Evolutionary conservation across 1,284 basidiomycete species (phyloP), one percentile per base, ranked within the genome.

Genomic region (Anthracocystis setariae): DNA sequence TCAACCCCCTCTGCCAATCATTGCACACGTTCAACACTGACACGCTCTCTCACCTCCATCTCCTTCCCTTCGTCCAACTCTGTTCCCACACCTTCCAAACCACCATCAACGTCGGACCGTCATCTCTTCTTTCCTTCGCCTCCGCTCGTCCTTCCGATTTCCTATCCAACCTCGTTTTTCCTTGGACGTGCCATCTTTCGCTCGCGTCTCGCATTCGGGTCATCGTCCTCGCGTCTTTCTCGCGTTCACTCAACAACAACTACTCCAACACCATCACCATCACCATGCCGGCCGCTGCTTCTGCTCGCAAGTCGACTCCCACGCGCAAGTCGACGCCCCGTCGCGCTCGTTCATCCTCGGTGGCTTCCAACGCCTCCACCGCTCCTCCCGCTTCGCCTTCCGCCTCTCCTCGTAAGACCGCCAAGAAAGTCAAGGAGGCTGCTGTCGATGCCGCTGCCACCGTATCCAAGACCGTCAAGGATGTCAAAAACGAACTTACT

Each of bases 281-380:
- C 61, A 55, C 8, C 49, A 71, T 73, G 70, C 70, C 70, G 38
- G 64, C 70, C 29, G 63, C 63, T 24, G 43, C 68, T 35, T 58
- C 68, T 33, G 43, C 68, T 15, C 63, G 68, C 53, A 67, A 66
- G 38, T 58, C 70, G 21, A 70, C 67, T 15, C 67, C 68, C 15
- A 71, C 68, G 54, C 68, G 68, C 62, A 67, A 67, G 52, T 67
- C 70, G 50, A 79, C 77, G n/a, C 77, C 77, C 38, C 76, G 77
- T 42, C 73, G 77, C 46, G 76, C 68, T 29, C 73, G 77, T 39
- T 79, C 77, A 20, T 78, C 76, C 38, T 78, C 76, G 43, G 76
- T 79, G 15, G 60, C 70, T 8, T 79, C 77, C 57, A 77, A 78
- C 64, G 65, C 69, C 35, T 77, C 76, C 38, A 64, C 64, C 23